A percentile compares a stretch with the other conserved stretches of the same genome.
Evolutionary conservation across 768 basidiomycete species (phyloP).

Genomic region (Leccinellum luteum): DNA sequence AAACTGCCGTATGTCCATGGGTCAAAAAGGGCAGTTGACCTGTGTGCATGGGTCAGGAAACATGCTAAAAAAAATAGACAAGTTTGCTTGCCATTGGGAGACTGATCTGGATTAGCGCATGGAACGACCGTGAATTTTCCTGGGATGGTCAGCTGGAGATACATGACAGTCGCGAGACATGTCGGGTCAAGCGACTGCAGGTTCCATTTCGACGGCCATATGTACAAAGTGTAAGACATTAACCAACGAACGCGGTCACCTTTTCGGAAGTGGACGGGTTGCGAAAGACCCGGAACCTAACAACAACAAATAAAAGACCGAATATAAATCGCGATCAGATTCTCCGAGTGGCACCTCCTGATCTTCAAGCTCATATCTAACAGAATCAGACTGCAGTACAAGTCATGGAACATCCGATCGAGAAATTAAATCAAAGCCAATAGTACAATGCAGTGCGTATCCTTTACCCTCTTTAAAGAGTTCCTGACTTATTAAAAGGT

Average conservation of each 20-base stretch:
- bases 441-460: background rate
- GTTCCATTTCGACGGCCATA: constrained; percentile 70
- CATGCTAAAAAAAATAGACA: background rate
- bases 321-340: background rate
- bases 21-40: constrained; percentile 73
- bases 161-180: constrained; percentile 63
- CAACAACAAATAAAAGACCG: constrained; percentile 10
- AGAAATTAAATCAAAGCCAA: background rate
- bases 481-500: no score
- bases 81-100: constrained; percentile 61
- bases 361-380: background rate
- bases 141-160: constrained; percentile 66
- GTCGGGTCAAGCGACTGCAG: constrained; percentile 65
- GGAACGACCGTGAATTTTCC: constrained; percentile 62
- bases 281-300: constrained; percentile 12
- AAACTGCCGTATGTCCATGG: constrained; percentile 50
- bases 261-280: constrained; percentile 1
- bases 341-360: background rate
- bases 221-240: constrained; percentile 40
- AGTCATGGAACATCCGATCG: no score
- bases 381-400: background rate
- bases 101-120: constrained; percentile 66
- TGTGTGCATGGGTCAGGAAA: constrained; percentile 26
- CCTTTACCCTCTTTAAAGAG: background rate
- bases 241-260: constrained; percentile 18